Percentiles rank a stretch among this genome's conserved stretches.
Evolutionary conservation across 2,329 filamentous ascomycete species (phyloP).

Genomic region (Pezicula neosporulosa): DNA sequence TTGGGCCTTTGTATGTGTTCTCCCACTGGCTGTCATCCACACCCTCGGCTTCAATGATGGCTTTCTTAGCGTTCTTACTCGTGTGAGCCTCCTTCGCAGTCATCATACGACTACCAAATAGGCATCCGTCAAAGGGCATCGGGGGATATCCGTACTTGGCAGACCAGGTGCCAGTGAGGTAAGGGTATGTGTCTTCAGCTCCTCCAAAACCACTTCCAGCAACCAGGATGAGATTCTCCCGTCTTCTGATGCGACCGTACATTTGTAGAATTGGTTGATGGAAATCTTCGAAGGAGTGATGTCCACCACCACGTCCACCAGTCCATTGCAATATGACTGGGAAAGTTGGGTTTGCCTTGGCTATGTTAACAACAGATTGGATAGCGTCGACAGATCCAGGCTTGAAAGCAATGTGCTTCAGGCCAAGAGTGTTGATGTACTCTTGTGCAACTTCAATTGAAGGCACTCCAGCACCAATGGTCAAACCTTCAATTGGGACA

Average conservation of each 20-base stretch:
- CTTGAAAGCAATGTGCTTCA: conserved; percentile 95
- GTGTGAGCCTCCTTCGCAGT: conserved; percentile 90
- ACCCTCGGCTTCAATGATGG: conserved; percentile 82
- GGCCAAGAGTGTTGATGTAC: conserved; percentile 87
- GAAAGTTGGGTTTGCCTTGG: conserved; percentile 89
- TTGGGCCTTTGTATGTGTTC: conserved; percentile 85
- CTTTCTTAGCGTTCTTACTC: conserved; percentile 81
- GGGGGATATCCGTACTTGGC: conserved; percentile 80
- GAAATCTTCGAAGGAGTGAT: conserved; percentile 95
- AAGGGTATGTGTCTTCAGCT: conserved; percentile 86
- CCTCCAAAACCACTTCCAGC: conserved; percentile 91
- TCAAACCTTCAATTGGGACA: conserved; percentile 86
- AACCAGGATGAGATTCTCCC: conserved; percentile 82
- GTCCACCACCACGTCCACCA: conserved; percentile 86
- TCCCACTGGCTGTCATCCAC: conserved; percentile 84
- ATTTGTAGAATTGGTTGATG: conserved; percentile 87
- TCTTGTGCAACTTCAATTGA: conserved; percentile 91
- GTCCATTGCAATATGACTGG: conserved; percentile 95
- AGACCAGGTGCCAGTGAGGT: conserved; percentile 88
- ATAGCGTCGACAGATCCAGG: conserved; percentile 87
- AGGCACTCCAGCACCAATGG: conserved; percentile 89
- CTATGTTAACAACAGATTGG: conserved; percentile 86
- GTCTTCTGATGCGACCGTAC: conserved; percentile 84
- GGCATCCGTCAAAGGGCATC: conserved; percentile 91
- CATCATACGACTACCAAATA: conserved; percentile 94